A percentile compares a stretch with the other conserved stretches of the same genome.
Evolutionary conservation across 495 filamentous ascomycete genomes (phyloP).

Genomic region (Neurospora sp.): DNA sequence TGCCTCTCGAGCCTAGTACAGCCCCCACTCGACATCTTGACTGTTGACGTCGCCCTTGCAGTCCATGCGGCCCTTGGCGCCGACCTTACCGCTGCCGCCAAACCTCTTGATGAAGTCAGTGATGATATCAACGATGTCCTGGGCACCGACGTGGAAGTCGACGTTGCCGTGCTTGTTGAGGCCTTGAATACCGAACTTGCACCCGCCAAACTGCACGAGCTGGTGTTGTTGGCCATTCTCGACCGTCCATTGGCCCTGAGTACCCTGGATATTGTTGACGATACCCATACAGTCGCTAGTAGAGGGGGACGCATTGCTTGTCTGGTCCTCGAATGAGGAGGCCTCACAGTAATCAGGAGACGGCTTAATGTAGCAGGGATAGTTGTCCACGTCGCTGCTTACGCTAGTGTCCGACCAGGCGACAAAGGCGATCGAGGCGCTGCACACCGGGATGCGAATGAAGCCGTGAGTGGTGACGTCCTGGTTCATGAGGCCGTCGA

Average conservation of each 20-base stretch:
- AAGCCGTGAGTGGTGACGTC: slow-evolving; percentile 21
- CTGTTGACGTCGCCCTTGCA: slow-evolving; percentile 12
- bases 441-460: slow-evolving; percentile 26
- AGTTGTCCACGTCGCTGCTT: slow-evolving; percentile 6
- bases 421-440: slow-evolving; percentile 9
- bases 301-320: slow-evolving; percentile 17
- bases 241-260: not conserved
- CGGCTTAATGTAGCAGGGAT: slow-evolving; percentile 18
- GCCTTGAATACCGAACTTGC: slow-evolving; percentile 8
- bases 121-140: slow-evolving; percentile 23
- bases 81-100: slow-evolving; percentile 13
- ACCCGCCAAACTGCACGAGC: slow-evolving; percentile 4
- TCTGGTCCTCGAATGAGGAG: slow-evolving; percentile 21
- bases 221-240: slow-evolving; percentile 5
- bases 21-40: slow-evolving; percentile 12
- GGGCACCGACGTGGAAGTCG: slow-evolving; percentile 12
- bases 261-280: slow-evolving; percentile 24
- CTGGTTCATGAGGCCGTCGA: slow-evolving; percentile 9
- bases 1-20: not conserved
- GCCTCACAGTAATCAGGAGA: slow-evolving; percentile 11
- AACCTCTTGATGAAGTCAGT: slow-evolving; percentile 12
- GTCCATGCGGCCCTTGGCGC: slow-evolving; percentile 19
- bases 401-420: slow-evolving; percentile 6
- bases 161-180: slow-evolving; percentile 2
- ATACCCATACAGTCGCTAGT: slow-evolving; percentile 22